phyloP scores from a whole-genome alignment of 306 rosid genomes.

The Quillaja saponaria region DNA sequence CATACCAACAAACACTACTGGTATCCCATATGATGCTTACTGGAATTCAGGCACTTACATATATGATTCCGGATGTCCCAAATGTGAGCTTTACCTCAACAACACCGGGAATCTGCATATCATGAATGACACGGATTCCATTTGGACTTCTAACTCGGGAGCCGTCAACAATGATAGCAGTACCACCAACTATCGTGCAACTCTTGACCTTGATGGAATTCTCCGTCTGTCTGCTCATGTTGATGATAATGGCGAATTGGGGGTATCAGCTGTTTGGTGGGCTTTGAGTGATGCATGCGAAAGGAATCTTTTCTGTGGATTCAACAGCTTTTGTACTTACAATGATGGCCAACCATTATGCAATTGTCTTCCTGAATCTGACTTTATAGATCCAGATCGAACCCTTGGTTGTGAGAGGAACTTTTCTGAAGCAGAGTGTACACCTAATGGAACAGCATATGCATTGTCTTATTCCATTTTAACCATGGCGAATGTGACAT shows the following conservation, averaged over 20 bases:
- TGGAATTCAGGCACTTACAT: too few relatives aligned
- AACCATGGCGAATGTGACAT: background rate
- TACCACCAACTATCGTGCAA: constrained; percentile 25
- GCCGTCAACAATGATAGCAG: background rate
- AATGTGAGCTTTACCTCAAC: too few relatives aligned
- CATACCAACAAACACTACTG: too few relatives aligned
- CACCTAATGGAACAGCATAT: background rate
- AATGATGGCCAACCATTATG: constrained; percentile 11
- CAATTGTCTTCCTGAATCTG: constrained; percentile 17
- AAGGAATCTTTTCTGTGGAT: constrained; percentile 22
- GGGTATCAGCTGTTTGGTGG: background rate
- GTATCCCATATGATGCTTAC: too few relatives aligned
- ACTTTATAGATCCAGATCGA: constrained; percentile 14
- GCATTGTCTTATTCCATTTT: constrained; percentile 13
- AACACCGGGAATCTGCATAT: constrained; percentile 10
- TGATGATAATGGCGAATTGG: background rate
- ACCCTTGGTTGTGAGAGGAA: constrained; percentile 32
- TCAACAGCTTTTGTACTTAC: constrained; percentile 35
- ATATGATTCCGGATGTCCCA: background rate
- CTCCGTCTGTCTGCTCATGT: constrained; percentile 24
- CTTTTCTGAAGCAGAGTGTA: constrained; percentile 18
- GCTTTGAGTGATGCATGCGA: rapidly evolving
- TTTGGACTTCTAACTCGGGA: background rate
- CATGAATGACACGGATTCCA: background rate
- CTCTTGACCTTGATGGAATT: too few relatives aligned